These are phyloP conservation scores for Beauveria varroae DNA, from an alignment of 2,329 filamentous ascomycete species.

Conservation along the genomic window DNA sequence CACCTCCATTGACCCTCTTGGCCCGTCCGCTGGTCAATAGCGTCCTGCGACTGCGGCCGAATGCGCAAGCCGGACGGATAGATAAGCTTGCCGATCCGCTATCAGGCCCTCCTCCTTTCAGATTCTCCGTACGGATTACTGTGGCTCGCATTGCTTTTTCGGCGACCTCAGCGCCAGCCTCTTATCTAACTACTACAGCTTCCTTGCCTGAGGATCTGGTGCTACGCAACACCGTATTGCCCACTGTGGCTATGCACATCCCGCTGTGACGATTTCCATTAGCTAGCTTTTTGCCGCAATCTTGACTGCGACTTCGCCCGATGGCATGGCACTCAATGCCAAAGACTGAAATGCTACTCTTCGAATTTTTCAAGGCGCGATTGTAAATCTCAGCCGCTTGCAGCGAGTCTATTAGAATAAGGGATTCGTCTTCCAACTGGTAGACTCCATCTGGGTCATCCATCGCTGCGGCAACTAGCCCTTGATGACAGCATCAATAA, in stretches of 20 bases:
- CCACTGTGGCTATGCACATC: background rate
- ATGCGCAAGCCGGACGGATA: background rate
- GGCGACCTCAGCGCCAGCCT: background rate
- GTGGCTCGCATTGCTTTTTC: background rate
- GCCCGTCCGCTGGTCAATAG: background rate
- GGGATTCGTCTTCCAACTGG: no score
- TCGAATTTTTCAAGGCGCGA: background rate
- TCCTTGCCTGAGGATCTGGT: background rate
- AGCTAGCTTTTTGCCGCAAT: background rate
- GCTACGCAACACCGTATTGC: background rate
- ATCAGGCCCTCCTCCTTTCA: background rate
- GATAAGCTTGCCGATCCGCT: conserved; percentile 4
- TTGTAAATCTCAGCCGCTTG: background rate
- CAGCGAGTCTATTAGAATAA: background rate
- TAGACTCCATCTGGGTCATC: no score
- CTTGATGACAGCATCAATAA: no score
- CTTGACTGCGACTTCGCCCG: background rate
- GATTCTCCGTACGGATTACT: no score
- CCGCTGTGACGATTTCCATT: background rate
- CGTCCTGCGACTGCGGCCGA: background rate
- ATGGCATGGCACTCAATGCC: background rate
- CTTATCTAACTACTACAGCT: background rate
- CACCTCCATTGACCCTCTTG: background rate
- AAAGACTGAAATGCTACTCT: background rate
- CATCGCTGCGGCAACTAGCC: no score